These are phyloP conservation scores for Euphorbia corollata DNA, from an alignment of 441 rosid genomes.

Conservation along the genomic window DNA sequence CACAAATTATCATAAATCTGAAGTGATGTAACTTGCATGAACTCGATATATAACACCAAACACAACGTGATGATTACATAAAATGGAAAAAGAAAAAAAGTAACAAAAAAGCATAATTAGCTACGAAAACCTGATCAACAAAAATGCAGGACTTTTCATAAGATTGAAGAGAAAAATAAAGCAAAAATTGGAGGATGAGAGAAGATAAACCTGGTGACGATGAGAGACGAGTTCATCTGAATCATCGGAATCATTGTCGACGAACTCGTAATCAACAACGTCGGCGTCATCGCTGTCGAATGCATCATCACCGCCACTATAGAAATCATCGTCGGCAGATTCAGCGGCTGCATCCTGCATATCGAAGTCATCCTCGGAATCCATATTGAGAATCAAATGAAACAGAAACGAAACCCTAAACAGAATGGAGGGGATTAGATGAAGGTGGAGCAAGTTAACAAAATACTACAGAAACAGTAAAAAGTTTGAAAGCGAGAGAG, in stretches of 20 bases:
- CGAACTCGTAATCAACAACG: constrained; percentile 58
- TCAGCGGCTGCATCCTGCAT: constrained; percentile 48
- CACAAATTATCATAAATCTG: background rate
- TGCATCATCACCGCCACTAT: constrained; percentile 63
- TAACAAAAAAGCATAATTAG: background rate
- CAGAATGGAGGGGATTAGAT: constrained; percentile 1
- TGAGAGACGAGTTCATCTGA: constrained; percentile 53
- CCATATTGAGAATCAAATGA: constrained; percentile 24
- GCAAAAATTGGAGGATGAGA: background rate
- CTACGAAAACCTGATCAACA: background rate
- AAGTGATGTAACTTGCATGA: background rate
- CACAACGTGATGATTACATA: background rate
- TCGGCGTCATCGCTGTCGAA: constrained; percentile 51
- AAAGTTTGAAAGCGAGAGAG: background rate
- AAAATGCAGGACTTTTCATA: background rate
- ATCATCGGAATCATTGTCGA: constrained; percentile 70
- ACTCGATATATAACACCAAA: background rate
- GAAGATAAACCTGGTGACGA: constrained; percentile 54
- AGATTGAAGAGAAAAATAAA: background rate
- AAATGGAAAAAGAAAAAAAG: too few relatives aligned
- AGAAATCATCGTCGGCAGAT: constrained; percentile 65
- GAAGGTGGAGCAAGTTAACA: background rate
- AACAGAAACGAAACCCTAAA: constrained; percentile 10
- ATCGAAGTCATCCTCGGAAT: constrained; percentile 52
- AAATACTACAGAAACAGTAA: background rate